Conservation (phyloP, 306 rosid species). For the Cicer cuneatum region DNA sequence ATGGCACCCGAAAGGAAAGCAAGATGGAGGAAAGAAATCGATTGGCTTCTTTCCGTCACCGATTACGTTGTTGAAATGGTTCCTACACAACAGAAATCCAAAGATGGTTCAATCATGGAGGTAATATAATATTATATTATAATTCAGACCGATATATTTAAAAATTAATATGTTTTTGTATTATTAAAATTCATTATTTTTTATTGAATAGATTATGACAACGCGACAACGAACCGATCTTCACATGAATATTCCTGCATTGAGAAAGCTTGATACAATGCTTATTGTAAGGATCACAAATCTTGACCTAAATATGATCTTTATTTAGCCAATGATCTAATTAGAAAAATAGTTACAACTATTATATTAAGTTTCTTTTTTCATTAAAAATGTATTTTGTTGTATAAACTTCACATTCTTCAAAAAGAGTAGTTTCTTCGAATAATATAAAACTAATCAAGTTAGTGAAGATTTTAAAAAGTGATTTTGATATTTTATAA, state of each 20-base stretch:
- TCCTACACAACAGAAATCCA: slow-evolving; percentile 76
- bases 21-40: slow-evolving; percentile 90
- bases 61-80: slow-evolving; percentile 92
- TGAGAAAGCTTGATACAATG: slow-evolving; percentile 90
- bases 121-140: slow-evolving; percentile 51
- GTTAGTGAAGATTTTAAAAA: too few species aligned
- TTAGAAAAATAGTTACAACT: too few species aligned
- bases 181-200: slow-evolving; percentile 30
- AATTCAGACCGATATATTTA: too few species aligned
- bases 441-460: too few species aligned
- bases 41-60: slow-evolving; percentile 82
- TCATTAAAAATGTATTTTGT: too few species aligned
- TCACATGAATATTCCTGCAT: slow-evolving; percentile 94
- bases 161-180: too few species aligned
- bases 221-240: slow-evolving; percentile 93
- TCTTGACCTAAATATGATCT: slow-evolving; percentile 26
- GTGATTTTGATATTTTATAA: too few species aligned
- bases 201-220: slow-evolving; percentile 79
- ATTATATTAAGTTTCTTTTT: too few species aligned
- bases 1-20: slow-evolving; percentile 76
- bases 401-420: too few species aligned
- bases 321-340: neutral
- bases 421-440: too few species aligned
- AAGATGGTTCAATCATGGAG: slow-evolving; percentile 91
- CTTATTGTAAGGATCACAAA: slow-evolving; percentile 69